These are phyloP conservation scores for Plantago ovata DNA, from an alignment of 257 asterid genomes.

Conservation along the genomic window DNA sequence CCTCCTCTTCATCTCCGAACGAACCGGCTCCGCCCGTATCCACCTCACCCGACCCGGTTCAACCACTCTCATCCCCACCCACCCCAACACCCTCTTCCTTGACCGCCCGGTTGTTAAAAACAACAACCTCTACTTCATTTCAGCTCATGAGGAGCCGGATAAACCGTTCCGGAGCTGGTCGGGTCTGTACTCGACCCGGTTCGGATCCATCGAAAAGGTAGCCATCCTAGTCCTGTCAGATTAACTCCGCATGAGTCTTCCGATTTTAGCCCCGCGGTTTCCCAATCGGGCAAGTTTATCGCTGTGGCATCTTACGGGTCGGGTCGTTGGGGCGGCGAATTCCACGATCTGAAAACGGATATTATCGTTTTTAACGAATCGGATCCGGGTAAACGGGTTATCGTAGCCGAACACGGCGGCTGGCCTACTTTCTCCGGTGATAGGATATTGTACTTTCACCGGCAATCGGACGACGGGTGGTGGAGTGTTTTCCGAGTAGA, in stretches of 20 bases:
- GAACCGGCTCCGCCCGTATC: constrained; percentile 56
- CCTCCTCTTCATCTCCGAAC: constrained; percentile 57
- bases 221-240: constrained; percentile 28
- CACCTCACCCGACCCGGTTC: constrained; percentile 37
- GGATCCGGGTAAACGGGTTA: constrained; percentile 37
- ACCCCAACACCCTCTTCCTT: constrained; percentile 53
- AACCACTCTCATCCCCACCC: constrained; percentile 31
- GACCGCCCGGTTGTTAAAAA: constrained; percentile 62
- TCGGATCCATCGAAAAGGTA: not conserved
- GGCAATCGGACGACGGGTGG: constrained; percentile 83
- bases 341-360: constrained; percentile 54
- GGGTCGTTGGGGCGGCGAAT: constrained; percentile 64
- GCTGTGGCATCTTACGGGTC: constrained; percentile 73
- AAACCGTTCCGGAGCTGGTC: constrained; percentile 56
- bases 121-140: constrained; percentile 45
- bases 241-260: constrained; percentile 53
- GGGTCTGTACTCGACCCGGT: constrained; percentile 46
- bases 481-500: constrained; percentile 73
- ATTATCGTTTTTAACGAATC: constrained; percentile 52
- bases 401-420: constrained; percentile 58
- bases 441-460: constrained; percentile 57
- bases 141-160: constrained; percentile 56
- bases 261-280: constrained; percentile 73
- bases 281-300: constrained; percentile 50
- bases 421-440: constrained; percentile 83